Conservation (phyloP, 305 asterid species). For the Ilex paraguariensis region DNA sequence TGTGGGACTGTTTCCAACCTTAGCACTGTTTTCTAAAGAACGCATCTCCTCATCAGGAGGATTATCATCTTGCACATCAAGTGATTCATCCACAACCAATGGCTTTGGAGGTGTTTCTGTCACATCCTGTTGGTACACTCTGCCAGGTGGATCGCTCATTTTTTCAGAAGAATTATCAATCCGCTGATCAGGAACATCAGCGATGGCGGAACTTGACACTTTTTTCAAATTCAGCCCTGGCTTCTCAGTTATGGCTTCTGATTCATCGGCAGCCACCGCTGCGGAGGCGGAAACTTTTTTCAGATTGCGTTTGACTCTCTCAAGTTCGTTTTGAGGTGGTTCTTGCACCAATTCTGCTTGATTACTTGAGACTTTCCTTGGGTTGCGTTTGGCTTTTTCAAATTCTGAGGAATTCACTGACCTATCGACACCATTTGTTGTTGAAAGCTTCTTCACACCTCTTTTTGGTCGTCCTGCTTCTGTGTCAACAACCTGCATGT, state of each 20-base stretch:
- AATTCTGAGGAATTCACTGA: constrained; percentile 39
- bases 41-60: constrained; percentile 38
- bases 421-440: constrained; percentile 44
- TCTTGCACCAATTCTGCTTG: constrained; percentile 57
- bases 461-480: constrained; percentile 65
- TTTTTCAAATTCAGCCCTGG: constrained; percentile 33
- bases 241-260: constrained; percentile 55
- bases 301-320: constrained; percentile 75
- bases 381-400: constrained; percentile 59
- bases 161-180: constrained; percentile 33
- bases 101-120: constrained; percentile 33
- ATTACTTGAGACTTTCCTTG: constrained; percentile 36
- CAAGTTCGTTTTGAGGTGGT: constrained; percentile 61
- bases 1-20: constrained; percentile 23
- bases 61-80: constrained; percentile 24
- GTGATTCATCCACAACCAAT: constrained; percentile 32
- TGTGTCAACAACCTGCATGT: constrained; percentile 26
- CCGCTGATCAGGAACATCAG: constrained; percentile 36
- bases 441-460: constrained; percentile 46
- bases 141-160: constrained; percentile 21
- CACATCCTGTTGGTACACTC: constrained; percentile 27
- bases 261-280: constrained; percentile 39
- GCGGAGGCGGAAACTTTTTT: constrained; percentile 78
- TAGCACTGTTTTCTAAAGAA: constrained; percentile 34
- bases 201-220: constrained; percentile 23